A percentile compares a stretch with the other conserved stretches of the same genome.
Evolutionary conservation across 768 basidiomycete genomes (phyloP).

Genomic region (Suillus tomentosus): DNA sequence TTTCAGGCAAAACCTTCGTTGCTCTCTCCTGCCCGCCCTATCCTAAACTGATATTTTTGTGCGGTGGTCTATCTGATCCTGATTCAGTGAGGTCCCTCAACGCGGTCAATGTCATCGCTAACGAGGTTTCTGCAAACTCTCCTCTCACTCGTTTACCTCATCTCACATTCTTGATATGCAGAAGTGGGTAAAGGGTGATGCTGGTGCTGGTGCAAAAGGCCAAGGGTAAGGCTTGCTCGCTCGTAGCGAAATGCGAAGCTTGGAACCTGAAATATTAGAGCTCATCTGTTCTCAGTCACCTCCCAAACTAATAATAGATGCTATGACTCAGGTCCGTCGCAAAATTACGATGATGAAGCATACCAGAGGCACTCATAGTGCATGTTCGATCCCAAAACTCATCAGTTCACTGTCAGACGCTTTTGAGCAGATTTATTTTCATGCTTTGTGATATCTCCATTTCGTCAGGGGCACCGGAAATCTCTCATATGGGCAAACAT

Average conservation of each 20-base stretch:
- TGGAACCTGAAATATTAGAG: constrained; percentile 6
- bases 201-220: constrained; percentile 39
- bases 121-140: constrained; percentile 34
- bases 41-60: neutral
- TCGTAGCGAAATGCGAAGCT: constrained; percentile 41
- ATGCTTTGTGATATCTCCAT: too few species aligned
- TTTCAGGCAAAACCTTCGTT: constrained; percentile 41
- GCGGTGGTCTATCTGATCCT: constrained; percentile 44
- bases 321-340: neutral
- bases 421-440: neutral
- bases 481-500: neutral
- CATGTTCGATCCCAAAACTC: neutral
- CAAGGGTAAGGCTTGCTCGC: constrained; percentile 45
- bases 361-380: neutral
- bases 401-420: neutral
- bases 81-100: constrained; percentile 45
- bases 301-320: neutral
- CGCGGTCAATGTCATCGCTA: constrained; percentile 41
- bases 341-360: neutral
- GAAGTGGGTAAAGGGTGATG: constrained; percentile 18
- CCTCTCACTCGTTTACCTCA: constrained; percentile 43
- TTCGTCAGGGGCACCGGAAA: neutral
- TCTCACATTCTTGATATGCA: constrained; percentile 31
- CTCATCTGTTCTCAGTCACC: neutral
- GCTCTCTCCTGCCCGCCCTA: neutral